These are phyloP conservation scores for Peniophora sp. DNA, from an alignment of 1,284 basidiomycete genomes.

Conservation along the genomic window DNA sequence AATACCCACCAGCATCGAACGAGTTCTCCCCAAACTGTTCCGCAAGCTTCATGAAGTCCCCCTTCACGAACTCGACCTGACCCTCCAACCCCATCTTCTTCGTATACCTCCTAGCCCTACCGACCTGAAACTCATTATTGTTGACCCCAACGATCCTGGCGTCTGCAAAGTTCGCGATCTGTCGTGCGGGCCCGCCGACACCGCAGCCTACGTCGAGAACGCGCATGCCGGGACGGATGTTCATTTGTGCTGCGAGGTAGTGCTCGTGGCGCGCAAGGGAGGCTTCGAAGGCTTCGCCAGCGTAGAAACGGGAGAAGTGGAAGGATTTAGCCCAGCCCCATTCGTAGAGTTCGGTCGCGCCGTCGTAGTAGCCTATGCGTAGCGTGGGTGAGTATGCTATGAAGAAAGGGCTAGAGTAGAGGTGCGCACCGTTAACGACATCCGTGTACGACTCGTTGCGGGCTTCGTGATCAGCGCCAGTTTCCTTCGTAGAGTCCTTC, in stretches of 20 bases:
- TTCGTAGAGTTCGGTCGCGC: slow-evolving; percentile 94
- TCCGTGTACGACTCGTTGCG: slow-evolving; percentile 85
- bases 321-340: slow-evolving; percentile 93
- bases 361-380: slow-evolving; percentile 94
- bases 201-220: slow-evolving; percentile 98
- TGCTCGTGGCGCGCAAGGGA: slow-evolving; percentile 96
- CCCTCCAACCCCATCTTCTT: slow-evolving; percentile 68
- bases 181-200: slow-evolving; percentile 93
- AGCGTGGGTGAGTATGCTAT: no score
- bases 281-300: slow-evolving; percentile 82
- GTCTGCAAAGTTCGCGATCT: slow-evolving; percentile 91
- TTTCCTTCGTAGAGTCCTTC: slow-evolving; percentile 74
- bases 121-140: slow-evolving; percentile 96
- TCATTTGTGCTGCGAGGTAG: slow-evolving; percentile 87
- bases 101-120: slow-evolving; percentile 82
- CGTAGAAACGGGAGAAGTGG: slow-evolving; percentile 98
- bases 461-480: slow-evolving; percentile 60
- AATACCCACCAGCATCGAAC: slow-evolving; percentile 81
- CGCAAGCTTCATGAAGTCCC: slow-evolving; percentile 93
- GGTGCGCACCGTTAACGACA: slow-evolving; percentile 81
- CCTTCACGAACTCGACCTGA: slow-evolving; percentile 79
- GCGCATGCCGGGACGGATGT: slow-evolving; percentile 81
- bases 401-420: neutral
- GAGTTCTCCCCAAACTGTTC: slow-evolving; percentile 91
- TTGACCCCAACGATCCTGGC: slow-evolving; percentile 85